A percentile compares a stretch with the other conserved stretches of the same genome.
phyloP scores from a whole-genome alignment of 805 yeast genomes.

The Lachancea quebecensis region DNA sequence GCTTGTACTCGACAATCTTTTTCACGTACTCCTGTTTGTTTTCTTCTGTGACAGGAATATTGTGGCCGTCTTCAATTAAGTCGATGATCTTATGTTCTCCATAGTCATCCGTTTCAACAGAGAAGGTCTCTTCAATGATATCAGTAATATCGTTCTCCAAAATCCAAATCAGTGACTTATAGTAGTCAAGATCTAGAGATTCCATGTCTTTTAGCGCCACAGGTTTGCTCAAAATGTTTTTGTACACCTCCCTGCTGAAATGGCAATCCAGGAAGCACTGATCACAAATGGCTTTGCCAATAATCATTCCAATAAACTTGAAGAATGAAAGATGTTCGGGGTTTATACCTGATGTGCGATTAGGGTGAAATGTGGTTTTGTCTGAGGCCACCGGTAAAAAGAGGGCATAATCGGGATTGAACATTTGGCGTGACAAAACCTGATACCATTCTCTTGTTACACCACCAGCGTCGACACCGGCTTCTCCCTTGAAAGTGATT shows the following conservation, averaged over 20 bases:
- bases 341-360: conserved; percentile 82
- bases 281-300: conserved; percentile 91
- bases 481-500: conserved; percentile 83
- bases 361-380: conserved; percentile 91
- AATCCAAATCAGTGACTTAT: conserved; percentile 92
- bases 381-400: conserved; percentile 89
- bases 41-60: conserved; percentile 80
- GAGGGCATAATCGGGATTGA: conserved; percentile 89
- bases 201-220: conserved; percentile 93
- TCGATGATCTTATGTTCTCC: conserved; percentile 85
- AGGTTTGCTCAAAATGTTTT: conserved; percentile 67
- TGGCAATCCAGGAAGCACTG: conserved; percentile 85
- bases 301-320: conserved; percentile 87
- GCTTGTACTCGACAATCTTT: conserved; percentile 76
- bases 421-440: conserved; percentile 87
- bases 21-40: conserved; percentile 87
- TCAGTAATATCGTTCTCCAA: conserved; percentile 94
- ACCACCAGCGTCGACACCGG: conserved; percentile 98
- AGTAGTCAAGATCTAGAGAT: conserved; percentile 83
- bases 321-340: conserved; percentile 91
- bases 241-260: conserved; percentile 91
- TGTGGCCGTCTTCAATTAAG: conserved; percentile 71
- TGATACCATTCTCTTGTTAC: conserved; percentile 97
- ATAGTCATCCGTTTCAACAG: conserved; percentile 87
- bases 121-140: conserved; percentile 87